Evolutionary conservation across 352 stramenopile genomes (phyloP), one percentile per base, ranked within the genome.

Genomic region (Elongisporangium prolatum): DNA sequence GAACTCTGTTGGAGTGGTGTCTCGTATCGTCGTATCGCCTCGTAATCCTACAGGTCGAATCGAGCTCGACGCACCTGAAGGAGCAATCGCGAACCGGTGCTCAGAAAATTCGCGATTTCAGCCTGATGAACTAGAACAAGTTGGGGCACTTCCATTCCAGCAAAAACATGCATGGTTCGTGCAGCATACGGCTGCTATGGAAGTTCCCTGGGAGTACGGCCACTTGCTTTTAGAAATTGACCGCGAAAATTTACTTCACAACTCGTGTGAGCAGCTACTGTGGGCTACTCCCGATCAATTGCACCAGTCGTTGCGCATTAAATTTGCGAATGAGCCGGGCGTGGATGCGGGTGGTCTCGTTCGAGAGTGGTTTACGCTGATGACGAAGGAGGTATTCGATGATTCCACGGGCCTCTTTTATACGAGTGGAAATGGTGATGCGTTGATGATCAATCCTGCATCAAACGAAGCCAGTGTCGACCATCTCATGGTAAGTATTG

Each of bases 301-400:
- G 4, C 83, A 94, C 37, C 84, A 95, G 61, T 95, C 86, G 37
- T 71, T 97, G 21, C 77, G 88, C 44, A 93, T 96, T 59, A 93
- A 96, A 60, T 97, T 97, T 69, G 74, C 88, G 7, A 93, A 95
- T 60, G 90, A 97, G 38, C 84, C 86, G 16, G 90, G 90, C n/a
- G 82, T 97, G 10, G 91, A 97, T 70, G 91, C 89, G 4, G 91
- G 91, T 18, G 91, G 91, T 49, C 72, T 97, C 9, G 87, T 96
- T 52, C 82, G 91, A 7, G 91, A 97, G 64, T 97, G 91, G 91
- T 97, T 97, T 65, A 91, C 80, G 21, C 70, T 97, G 17, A 90
- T 96, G 81, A 92, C 77, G 2, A 88, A 93, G 48, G 87, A 93
- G 22, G 74, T 97, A 5, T 96, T 97, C 69, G 87, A 95, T 48